These are phyloP conservation scores for Leucaena leucocephala DNA, from an alignment of 306 rosid genomes.

Conservation along the genomic window DNA sequence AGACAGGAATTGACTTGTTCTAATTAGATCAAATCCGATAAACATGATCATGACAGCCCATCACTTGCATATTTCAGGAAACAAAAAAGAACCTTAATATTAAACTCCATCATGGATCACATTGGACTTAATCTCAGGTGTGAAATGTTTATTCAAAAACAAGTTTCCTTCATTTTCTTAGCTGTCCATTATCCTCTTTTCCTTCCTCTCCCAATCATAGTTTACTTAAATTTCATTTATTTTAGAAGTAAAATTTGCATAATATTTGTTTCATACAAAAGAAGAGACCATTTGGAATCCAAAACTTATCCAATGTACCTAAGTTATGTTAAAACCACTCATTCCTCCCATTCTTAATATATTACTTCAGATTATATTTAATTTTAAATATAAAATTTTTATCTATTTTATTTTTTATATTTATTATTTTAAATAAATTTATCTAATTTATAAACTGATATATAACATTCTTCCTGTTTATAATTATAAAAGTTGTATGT, in stretches of 20 bases:
- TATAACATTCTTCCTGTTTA: too few relatives aligned
- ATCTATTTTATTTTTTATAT: too few relatives aligned
- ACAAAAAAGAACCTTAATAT: not conserved
- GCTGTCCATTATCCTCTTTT: not conserved
- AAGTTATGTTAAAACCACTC: too few relatives aligned
- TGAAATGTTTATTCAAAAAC: not conserved
- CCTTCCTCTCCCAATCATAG: not conserved
- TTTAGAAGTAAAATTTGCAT: not conserved
- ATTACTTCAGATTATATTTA: too few relatives aligned
- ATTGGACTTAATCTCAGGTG: not conserved
- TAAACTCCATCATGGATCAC: not conserved
- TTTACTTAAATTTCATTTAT: not conserved
- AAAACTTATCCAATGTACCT: too few relatives aligned
- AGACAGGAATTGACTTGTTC: not conserved
- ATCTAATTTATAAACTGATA: too few relatives aligned
- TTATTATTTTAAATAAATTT: too few relatives aligned
- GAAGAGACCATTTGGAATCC: too few relatives aligned
- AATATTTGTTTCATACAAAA: not conserved
- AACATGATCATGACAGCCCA: not conserved
- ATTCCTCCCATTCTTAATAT: too few relatives aligned
- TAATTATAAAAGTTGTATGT: too few relatives aligned
- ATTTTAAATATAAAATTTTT: too few relatives aligned
- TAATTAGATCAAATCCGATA: not conserved
- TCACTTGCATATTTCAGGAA: not conserved
- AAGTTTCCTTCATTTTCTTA: conserved; percentile 1